Evolutionary conservation across 108 stramenopile genomes (phyloP).

Genomic region (Skeletonema menzelii): DNA sequence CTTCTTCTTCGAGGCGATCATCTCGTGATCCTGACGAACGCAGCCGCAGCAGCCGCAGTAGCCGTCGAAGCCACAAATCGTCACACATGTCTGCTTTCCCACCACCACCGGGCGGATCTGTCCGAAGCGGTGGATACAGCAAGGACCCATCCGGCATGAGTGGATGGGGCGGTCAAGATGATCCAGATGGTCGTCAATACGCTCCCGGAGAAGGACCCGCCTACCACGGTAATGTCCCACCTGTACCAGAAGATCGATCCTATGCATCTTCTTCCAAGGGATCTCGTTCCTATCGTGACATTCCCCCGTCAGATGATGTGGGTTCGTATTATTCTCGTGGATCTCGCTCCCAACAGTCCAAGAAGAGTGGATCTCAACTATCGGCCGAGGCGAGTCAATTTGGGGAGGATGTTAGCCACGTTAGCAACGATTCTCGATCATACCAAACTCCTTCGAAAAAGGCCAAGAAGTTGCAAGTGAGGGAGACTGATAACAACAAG

Average conservation of each 20-base stretch:
- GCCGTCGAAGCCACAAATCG: neutral
- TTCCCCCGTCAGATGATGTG: constrained; percentile 10
- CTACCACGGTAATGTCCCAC: neutral
- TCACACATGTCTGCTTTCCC: neutral
- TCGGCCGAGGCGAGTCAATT: constrained; percentile 16
- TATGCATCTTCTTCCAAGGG: neutral
- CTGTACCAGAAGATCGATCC: neutral
- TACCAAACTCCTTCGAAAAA: neutral
- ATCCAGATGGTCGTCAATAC: no score
- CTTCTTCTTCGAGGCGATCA: neutral
- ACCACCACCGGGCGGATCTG: neutral
- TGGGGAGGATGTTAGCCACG: constrained; percentile 15
- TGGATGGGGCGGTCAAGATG: no score
- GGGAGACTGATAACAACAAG: constrained; percentile 32
- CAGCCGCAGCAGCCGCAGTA: neutral
- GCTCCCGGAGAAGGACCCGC: neutral
- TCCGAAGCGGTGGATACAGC: neutral
- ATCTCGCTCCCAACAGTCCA: constrained; percentile 5
- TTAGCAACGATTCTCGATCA: neutral
- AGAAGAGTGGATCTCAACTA: constrained; percentile 2
- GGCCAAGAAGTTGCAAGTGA: constrained; percentile 4
- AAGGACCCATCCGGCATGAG: no score
- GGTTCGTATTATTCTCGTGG: constrained; percentile 36
- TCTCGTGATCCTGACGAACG: constrained; percentile 4
- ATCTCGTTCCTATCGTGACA: constrained; percentile 23